Conservation (phyloP, 2,329 filamentous ascomycete genomes). For the Ceratocystis destructans region DNA sequence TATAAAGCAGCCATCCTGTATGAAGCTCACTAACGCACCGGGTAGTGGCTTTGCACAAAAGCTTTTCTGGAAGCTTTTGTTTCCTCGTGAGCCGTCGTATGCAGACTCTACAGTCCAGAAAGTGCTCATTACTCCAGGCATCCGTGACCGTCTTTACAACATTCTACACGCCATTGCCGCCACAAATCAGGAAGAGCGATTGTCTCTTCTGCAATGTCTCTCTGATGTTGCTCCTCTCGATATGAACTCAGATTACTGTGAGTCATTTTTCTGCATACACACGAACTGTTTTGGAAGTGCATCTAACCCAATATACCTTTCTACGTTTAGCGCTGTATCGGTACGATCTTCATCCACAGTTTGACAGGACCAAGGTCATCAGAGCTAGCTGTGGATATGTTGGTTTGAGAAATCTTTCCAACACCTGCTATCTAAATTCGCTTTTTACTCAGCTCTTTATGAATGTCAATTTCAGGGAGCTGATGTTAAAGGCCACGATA, state of each 20-base stretch:
- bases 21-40: constrained; percentile 7
- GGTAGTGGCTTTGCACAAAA: constrained; percentile 25
- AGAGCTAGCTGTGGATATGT: constrained; percentile 67
- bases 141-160: background rate
- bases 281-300: background rate
- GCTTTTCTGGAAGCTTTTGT: constrained; percentile 52
- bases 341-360: constrained; percentile 46
- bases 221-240: constrained; percentile 23
- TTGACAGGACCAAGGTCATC: constrained; percentile 55
- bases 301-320: background rate
- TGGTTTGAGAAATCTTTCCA: constrained; percentile 83
- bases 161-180: background rate
- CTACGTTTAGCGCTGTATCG: constrained; percentile 35
- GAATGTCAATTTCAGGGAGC: constrained; percentile 75
- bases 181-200: background rate
- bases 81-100: constrained; percentile 38
- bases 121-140: background rate
- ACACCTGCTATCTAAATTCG: constrained; percentile 96
- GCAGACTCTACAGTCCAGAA: constrained; percentile 25
- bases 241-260: constrained; percentile 9
- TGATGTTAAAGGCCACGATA: constrained; percentile 57
- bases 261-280: background rate
- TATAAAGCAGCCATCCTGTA: background rate
- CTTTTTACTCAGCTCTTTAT: constrained; percentile 90
- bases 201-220: background rate